These are phyloP conservation scores for Neocatenulostroma microsporum DNA, from an alignment of 2,329 filamentous ascomycete genomes.

Conservation along the genomic window DNA sequence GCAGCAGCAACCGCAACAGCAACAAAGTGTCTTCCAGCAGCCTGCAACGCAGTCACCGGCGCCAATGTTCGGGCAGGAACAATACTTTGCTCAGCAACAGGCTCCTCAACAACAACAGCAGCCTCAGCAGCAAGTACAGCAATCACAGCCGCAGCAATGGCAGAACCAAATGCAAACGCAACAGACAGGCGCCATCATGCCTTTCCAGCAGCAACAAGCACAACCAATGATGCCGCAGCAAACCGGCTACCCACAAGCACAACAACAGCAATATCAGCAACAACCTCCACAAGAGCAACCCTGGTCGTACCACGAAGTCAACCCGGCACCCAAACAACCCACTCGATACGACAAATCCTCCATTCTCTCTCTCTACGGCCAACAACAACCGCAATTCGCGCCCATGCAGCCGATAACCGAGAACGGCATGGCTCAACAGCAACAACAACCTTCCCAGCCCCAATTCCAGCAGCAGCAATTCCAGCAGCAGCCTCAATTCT, in stretches of 20 bases:
- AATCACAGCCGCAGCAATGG: constrained; percentile 15
- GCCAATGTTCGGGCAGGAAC: constrained; percentile 11
- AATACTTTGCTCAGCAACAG: constrained; percentile 15
- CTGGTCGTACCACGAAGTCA: constrained; percentile 23
- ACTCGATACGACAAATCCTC: constrained; percentile 60
- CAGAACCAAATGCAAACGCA: constrained; percentile 30
- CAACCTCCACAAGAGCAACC: constrained; percentile 32
- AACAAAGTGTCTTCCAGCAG: constrained; percentile 11
- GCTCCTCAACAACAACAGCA: constrained; percentile 9
- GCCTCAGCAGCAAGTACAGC: constrained; percentile 25
- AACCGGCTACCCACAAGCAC: constrained; percentile 20
- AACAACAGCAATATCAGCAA: constrained; percentile 26
- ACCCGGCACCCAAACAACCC: constrained; percentile 26
- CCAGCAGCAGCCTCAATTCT: constrained; percentile 1
- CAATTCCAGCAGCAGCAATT: constrained; percentile 19
- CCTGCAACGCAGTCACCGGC: constrained; percentile 14
- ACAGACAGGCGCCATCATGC: constrained; percentile 1
- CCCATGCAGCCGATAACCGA: constrained; percentile 31
- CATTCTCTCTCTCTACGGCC: constrained; percentile 68
- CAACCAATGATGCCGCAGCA: constrained; percentile 18
- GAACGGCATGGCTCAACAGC: constrained; percentile 23
- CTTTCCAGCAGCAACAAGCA: constrained; percentile 2
- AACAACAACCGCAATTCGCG: constrained; percentile 44
- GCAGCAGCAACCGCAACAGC: constrained; percentile 17
- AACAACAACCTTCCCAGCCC: too few species aligned